A percentile compares a stretch with the other conserved stretches of the same genome.
These are phyloP conservation scores for Backusella tuberculispora DNA, from an alignment of 192 early-diverging fungal genomes.

Conservation along the genomic window DNA sequence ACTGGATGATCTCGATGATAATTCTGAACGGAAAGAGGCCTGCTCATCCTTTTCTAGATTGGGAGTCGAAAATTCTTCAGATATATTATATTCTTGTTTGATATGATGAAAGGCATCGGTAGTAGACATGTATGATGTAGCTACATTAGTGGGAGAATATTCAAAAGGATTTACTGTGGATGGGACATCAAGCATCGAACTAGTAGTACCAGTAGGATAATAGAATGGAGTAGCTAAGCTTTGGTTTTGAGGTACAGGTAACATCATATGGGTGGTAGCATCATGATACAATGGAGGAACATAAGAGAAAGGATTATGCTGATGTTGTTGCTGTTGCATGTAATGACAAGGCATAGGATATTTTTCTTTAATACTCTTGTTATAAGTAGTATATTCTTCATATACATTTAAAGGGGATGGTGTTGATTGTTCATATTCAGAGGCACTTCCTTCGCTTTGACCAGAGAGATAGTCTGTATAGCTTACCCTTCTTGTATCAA, in stretches of 20 bases:
- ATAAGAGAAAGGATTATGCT: slow-evolving; percentile 1
- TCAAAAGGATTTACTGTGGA: neutral
- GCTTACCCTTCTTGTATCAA: slow-evolving; percentile 25
- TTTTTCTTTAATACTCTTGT: slow-evolving; percentile 8
- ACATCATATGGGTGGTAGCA: neutral
- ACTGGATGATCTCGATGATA: slow-evolving; percentile 10
- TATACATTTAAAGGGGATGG: slow-evolving; percentile 37
- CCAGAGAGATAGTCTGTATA: slow-evolving; percentile 38
- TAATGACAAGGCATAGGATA: neutral
- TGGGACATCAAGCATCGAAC: neutral
- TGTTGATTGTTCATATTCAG: slow-evolving; percentile 38
- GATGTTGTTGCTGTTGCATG: neutral
- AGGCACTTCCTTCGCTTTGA: slow-evolving; percentile 31
- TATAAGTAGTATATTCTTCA: slow-evolving; percentile 24
- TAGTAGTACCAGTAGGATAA: neutral
- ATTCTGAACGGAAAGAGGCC: slow-evolving; percentile 1
- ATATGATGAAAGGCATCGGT: neutral
- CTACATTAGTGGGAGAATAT: neutral
- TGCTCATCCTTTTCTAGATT: neutral
- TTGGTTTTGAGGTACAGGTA: slow-evolving; percentile 5
- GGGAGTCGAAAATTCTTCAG: neutral
- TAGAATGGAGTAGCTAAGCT: neutral
- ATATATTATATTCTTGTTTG: neutral
- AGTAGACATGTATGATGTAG: too few relatives aligned
- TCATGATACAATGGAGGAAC: neutral